These are phyloP conservation scores for Globisporangium uncinulatum DNA, from an alignment of 352 stramenopile genomes.

Conservation along the genomic window DNA sequence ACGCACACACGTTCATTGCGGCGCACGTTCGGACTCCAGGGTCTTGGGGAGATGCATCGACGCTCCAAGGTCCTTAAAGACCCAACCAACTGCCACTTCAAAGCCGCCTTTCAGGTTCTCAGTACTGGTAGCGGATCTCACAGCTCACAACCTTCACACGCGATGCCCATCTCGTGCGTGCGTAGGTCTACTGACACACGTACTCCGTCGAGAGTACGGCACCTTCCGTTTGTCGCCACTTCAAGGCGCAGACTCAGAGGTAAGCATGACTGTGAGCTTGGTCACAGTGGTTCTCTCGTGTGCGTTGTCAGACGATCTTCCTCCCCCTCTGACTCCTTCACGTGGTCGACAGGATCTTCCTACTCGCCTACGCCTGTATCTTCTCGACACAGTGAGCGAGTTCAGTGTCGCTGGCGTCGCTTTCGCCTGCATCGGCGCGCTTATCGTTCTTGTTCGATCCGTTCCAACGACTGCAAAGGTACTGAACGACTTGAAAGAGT, in stretches of 20 bases:
- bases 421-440: conserved; percentile 18
- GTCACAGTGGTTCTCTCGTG: neutral
- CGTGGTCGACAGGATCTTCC: conserved; percentile 15
- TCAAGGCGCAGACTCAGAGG: conserved; percentile 24
- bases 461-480: neutral
- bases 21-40: conserved; percentile 35
- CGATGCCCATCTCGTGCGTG: neutral
- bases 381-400: conserved; percentile 20
- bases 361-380: conserved; percentile 22
- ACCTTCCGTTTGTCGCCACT: conserved; percentile 88
- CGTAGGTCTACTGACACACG: conserved; percentile 46
- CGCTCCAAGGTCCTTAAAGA: conserved; percentile 36
- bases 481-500: neutral
- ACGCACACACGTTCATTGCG: conserved; percentile 23
- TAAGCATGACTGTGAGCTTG: conserved; percentile 4
- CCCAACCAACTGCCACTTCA: neutral
- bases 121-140: neutral
- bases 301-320: neutral
- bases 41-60: conserved; percentile 90
- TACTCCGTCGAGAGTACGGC: conserved; percentile 88
- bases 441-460: neutral
- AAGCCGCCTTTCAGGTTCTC: neutral
- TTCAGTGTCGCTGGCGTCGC: conserved; percentile 17
- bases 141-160: neutral
- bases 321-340: neutral